Percentiles rank a stretch among this genome's conserved stretches.
phyloP scores from a whole-genome alignment of 2,329 filamentous ascomycete species.

The Pseudopyricularia cyperi region DNA sequence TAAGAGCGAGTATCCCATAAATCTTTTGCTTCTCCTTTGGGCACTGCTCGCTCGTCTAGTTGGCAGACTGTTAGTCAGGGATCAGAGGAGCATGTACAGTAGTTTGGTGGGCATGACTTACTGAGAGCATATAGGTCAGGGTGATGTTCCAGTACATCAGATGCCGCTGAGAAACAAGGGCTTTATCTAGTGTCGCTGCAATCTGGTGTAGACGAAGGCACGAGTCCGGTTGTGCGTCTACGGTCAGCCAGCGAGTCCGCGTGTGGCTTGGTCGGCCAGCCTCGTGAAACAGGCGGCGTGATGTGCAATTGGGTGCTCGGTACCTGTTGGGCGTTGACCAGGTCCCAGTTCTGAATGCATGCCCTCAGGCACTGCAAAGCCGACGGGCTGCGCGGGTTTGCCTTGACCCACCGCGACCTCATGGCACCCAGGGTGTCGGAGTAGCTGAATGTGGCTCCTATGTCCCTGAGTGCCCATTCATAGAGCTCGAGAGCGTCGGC shows the following conservation, averaged over 20 bases:
- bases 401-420: conserved; percentile 37
- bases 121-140: conserved; percentile 38
- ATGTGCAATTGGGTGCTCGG: neutral
- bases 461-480: conserved; percentile 35
- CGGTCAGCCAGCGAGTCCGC: neutral
- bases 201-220: conserved; percentile 23
- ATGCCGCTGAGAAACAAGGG: conserved; percentile 27
- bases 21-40: conserved; percentile 35
- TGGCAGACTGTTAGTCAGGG: neutral
- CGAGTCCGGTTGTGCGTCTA: neutral
- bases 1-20: conserved; percentile 35
- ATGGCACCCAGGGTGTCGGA: conserved; percentile 34
- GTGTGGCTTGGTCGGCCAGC: no score
- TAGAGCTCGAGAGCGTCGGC: conserved; percentile 38
- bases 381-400: conserved; percentile 29
- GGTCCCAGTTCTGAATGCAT: conserved; percentile 41
- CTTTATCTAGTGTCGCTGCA: conserved; percentile 37
- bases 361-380: conserved; percentile 33
- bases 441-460: conserved; percentile 20
- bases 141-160: conserved; percentile 43
- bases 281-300: no score
- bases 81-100: neutral
- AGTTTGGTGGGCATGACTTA: conserved; percentile 15
- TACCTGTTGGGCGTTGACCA: conserved; percentile 44
- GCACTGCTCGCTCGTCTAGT: conserved; percentile 30